Conservation (phyloP, 2,329 filamentous ascomycete species). For the Arachnomyces sp. region DNA sequence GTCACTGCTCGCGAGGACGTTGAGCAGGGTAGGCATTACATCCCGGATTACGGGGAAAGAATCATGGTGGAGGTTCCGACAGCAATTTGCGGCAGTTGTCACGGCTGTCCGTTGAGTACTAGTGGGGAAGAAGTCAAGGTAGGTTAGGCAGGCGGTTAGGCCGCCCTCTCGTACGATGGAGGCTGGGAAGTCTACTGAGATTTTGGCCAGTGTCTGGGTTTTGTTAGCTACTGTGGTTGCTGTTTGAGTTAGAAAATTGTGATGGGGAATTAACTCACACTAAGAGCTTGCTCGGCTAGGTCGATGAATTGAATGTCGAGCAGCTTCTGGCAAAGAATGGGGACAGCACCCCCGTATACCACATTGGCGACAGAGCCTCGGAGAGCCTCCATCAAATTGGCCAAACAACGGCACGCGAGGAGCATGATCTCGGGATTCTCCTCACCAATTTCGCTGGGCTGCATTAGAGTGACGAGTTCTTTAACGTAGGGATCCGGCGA, state of each 20-base stretch:
- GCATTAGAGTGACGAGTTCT: slow-evolving; percentile 86
- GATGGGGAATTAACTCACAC: slow-evolving; percentile 40
- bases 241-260: slow-evolving; percentile 1
- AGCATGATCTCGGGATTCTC: slow-evolving; percentile 98
- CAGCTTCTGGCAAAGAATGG: slow-evolving; percentile 87
- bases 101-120: slow-evolving; percentile 95
- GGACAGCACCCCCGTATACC: slow-evolving; percentile 93
- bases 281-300: slow-evolving; percentile 90
- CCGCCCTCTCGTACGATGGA: slow-evolving; percentile 95
- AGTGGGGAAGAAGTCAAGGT: slow-evolving; percentile 94
- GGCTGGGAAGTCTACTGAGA: slow-evolving; percentile 89
- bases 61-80: slow-evolving; percentile 89
- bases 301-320: slow-evolving; percentile 97
- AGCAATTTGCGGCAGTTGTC: slow-evolving; percentile 95
- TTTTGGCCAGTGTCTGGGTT: slow-evolving; percentile 76
- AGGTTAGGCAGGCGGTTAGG: slow-evolving; percentile 88
- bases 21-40: slow-evolving; percentile 91
- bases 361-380: slow-evolving; percentile 90
- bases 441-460: slow-evolving; percentile 75
- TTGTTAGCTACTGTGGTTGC: too few relatives aligned
- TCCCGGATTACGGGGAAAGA: slow-evolving; percentile 85
- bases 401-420: slow-evolving; percentile 85
- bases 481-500: slow-evolving; percentile 91
- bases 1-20: slow-evolving; percentile 83
- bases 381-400: slow-evolving; percentile 95